phyloP scores from a whole-genome alignment of 257 asterid genomes.

The Prunella vulgaris region DNA sequence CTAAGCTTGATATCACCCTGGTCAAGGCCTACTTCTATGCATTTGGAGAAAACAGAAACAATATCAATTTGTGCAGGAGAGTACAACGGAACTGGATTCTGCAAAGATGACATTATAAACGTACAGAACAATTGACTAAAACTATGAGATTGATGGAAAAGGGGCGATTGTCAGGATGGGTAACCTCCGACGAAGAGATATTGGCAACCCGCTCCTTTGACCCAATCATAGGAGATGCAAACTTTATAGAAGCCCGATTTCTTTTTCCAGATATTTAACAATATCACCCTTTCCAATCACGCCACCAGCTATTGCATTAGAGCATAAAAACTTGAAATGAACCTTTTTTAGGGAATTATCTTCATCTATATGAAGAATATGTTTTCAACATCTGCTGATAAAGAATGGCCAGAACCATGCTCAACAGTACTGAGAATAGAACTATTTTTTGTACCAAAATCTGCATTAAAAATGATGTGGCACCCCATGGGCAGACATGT shows the following conservation, averaged over 20 bases:
- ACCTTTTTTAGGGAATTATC: conserved; percentile 31
- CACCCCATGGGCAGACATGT: conserved; percentile 18
- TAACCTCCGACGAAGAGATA: conserved; percentile 51
- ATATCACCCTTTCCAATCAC: conserved; percentile 50
- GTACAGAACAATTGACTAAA: not conserved
- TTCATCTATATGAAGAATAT: conserved; percentile 31
- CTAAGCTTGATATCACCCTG: no score
- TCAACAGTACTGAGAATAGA: no score
- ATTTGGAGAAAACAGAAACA: no score
- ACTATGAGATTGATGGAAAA: not conserved
- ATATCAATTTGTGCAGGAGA: conserved; percentile 55
- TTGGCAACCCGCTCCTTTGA: conserved; percentile 49
- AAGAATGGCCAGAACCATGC: conserved; percentile 28
- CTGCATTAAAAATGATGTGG: conserved; percentile 15
- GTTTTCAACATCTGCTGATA: conserved; percentile 35
- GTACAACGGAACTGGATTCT: conserved; percentile 35
- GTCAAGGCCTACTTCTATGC: no score
- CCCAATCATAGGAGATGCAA: conserved; percentile 39
- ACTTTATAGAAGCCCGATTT: conserved; percentile 51
- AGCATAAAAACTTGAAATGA: conserved; percentile 47
- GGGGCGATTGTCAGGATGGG: conserved; percentile 3
- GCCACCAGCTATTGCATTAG: no score
- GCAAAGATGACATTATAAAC: conserved; percentile 25
- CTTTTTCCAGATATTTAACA: conserved; percentile 46
- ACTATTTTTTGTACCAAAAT: conserved; percentile 14